These are phyloP conservation scores for Vitis vinifera DNA, from an alignment of 164 flowering plant species.

Conservation along the genomic window DNA sequence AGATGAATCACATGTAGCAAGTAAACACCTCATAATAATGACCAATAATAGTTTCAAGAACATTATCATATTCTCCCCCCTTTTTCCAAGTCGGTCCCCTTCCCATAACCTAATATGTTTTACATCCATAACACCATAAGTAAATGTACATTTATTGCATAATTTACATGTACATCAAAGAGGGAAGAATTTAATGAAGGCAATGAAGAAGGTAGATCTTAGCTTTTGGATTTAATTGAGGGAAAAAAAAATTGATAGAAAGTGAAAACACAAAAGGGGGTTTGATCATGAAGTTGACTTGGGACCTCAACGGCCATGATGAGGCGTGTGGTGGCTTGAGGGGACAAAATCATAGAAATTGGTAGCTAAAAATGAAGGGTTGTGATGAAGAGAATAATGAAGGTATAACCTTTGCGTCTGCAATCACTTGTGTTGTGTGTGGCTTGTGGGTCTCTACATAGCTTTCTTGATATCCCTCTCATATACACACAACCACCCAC, in stretches of 20 bases:
- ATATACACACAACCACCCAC: background rate
- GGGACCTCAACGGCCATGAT: slow-evolving; percentile 44
- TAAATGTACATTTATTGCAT: background rate
- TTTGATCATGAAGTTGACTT: slow-evolving; percentile 46
- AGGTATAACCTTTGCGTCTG: slow-evolving; percentile 19
- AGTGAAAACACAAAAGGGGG: background rate
- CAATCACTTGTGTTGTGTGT: slow-evolving; percentile 4
- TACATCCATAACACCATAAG: background rate
- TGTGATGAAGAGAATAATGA: slow-evolving; percentile 15
- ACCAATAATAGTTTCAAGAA: slow-evolving; percentile 3
- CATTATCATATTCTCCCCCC: background rate
- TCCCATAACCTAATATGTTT: slow-evolving; percentile 5
- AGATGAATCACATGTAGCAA: background rate
- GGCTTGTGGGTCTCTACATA: background rate
- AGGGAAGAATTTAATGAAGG: background rate
- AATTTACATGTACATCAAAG: background rate
- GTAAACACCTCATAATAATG: slow-evolving; percentile 10
- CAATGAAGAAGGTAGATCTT: slow-evolving; percentile 10
- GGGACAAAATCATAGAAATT: slow-evolving; percentile 55
- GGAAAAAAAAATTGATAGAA: background rate
- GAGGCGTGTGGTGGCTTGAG: slow-evolving; percentile 40
- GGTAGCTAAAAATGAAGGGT: slow-evolving; percentile 22
- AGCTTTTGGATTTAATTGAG: slow-evolving; percentile 4
- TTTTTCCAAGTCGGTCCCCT: slow-evolving; percentile 8
- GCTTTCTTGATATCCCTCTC: slow-evolving; percentile 6